A percentile compares a stretch with the other conserved stretches of the same genome.
phyloP scores from a whole-genome alignment of 371 early-diverging fungal genomes.

The Rhizopus delemar region DNA sequence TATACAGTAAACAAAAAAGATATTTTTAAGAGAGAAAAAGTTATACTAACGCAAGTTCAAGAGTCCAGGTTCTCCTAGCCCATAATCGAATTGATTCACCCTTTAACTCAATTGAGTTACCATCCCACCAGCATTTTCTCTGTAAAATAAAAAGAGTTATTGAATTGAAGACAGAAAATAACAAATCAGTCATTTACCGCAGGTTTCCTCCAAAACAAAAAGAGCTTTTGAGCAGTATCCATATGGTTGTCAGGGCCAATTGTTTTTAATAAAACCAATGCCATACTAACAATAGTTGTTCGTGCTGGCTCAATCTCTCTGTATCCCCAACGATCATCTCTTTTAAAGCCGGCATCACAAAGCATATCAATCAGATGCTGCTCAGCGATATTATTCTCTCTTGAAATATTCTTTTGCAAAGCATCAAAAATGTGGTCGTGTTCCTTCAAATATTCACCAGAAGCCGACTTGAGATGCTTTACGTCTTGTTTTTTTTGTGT shows the following conservation, averaged over 20 bases:
- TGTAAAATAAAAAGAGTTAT: constrained; percentile 8
- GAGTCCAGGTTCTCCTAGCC: constrained; percentile 84
- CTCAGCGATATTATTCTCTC: constrained; percentile 76
- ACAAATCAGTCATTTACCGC: constrained; percentile 53
- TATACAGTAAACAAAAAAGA: background rate
- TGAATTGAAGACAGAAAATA: background rate
- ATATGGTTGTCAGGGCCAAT: constrained; percentile 74
- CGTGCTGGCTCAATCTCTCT: constrained; percentile 67
- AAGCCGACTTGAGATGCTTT: constrained; percentile 55
- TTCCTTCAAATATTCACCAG: constrained; percentile 64
- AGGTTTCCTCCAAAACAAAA: constrained; percentile 84
- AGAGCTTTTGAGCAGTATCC: constrained; percentile 78
- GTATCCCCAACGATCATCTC: constrained; percentile 71
- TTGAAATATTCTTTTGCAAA: constrained; percentile 71
- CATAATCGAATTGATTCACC: constrained; percentile 70
- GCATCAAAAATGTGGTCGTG: constrained; percentile 76
- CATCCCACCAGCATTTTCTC: constrained; percentile 75
- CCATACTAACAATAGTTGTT: constrained; percentile 71
- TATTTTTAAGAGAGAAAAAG: background rate
- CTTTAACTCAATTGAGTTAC: constrained; percentile 64
- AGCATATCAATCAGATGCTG: constrained; percentile 83
- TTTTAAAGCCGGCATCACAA: constrained; percentile 71
- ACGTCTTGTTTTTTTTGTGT: constrained; percentile 38
- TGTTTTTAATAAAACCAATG: constrained; percentile 70
- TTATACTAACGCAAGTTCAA: constrained; percentile 78